Evolutionary conservation across 2,329 filamentous ascomycete species (phyloP).

Genomic region (Exophiala alcalophila): DNA sequence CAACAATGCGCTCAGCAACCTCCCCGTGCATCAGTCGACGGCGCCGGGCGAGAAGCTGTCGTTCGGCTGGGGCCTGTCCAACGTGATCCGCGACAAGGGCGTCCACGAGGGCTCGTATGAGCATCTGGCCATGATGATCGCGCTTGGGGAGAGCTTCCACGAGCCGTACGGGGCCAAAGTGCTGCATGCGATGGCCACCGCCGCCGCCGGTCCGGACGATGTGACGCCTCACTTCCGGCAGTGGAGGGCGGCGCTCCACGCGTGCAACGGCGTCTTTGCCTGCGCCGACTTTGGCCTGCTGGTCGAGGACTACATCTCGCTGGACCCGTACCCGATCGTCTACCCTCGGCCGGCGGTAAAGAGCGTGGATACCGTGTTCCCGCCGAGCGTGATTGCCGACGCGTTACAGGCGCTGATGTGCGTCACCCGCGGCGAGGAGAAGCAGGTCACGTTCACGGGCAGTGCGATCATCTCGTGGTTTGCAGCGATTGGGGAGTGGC

Average conservation of each 20-base stretch:
- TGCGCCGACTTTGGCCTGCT: slow-evolving; percentile 26
- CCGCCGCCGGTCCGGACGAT: slow-evolving; percentile 18
- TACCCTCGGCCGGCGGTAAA: slow-evolving; percentile 1
- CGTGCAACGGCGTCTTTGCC: slow-evolving; percentile 26
- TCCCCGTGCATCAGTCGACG: slow-evolving; percentile 17
- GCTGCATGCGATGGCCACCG: slow-evolving; percentile 16
- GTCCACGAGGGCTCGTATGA: slow-evolving; percentile 27
- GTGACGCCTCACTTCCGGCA: slow-evolving; percentile 27
- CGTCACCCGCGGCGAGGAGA: slow-evolving; percentile 21
- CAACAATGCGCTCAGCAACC: slow-evolving; percentile 24
- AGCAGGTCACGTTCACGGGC: slow-evolving; percentile 23
- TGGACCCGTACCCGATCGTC: slow-evolving; percentile 23
- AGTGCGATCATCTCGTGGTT: slow-evolving; percentile 28
- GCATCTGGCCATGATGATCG: slow-evolving; percentile 25
- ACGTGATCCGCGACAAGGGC: slow-evolving; percentile 23
- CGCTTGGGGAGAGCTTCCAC: slow-evolving; percentile 25
- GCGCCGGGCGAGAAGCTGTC: slow-evolving; percentile 19
- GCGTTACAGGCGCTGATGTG: slow-evolving; percentile 22
- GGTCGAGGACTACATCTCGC: slow-evolving; percentile 26
- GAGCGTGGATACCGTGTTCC: slow-evolving; percentile 13
- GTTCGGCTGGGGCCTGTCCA: slow-evolving; percentile 26
- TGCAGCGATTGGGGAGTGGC: slow-evolving; percentile 26
- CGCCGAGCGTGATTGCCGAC: slow-evolving; percentile 17
- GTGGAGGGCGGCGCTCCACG: slow-evolving; percentile 21
- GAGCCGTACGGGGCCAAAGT: slow-evolving; percentile 26